Conservation (phyloP, 805 yeast species). For the Yamadazyma laniorum region DNA sequence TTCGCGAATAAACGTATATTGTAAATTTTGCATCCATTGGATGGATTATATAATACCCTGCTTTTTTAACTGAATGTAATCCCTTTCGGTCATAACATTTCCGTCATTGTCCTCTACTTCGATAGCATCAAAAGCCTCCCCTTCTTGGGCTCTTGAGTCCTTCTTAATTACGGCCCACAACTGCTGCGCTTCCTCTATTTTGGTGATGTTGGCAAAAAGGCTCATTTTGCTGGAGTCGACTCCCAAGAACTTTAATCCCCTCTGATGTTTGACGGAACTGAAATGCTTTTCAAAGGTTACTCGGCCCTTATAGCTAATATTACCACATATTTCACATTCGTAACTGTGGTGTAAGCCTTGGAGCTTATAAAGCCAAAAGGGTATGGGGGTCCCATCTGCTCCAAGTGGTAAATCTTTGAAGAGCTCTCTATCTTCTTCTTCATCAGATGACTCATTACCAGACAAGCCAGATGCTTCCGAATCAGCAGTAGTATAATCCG, state of each 20-base stretch:
- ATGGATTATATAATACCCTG: constrained; percentile 73
- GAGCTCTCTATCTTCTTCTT: constrained; percentile 29
- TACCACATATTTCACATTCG: constrained; percentile 85
- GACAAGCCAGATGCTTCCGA: constrained; percentile 22
- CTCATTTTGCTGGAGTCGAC: constrained; percentile 45
- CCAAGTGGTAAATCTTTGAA: constrained; percentile 74
- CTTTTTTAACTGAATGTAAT: constrained; percentile 78
- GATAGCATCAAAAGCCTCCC: constrained; percentile 51
- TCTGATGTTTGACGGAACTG: constrained; percentile 61
- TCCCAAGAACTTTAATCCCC: constrained; percentile 76
- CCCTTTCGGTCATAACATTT: constrained; percentile 82
- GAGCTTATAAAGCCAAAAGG: constrained; percentile 87
- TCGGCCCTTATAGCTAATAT: constrained; percentile 69
- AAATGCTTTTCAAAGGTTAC: constrained; percentile 74
- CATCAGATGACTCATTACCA: constrained; percentile 16
- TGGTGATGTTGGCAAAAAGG: constrained; percentile 61
- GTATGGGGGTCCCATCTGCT: constrained; percentile 88
- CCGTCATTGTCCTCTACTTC: constrained; percentile 94
- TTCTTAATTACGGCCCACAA: constrained; percentile 51
- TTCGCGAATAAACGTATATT: no score
- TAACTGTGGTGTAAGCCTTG: constrained; percentile 78
- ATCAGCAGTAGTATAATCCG: constrained; percentile 40
- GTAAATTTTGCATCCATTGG: constrained; percentile 7
- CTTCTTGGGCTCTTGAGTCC: constrained; percentile 35
- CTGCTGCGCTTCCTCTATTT: constrained; percentile 63